A percentile compares a stretch with the other conserved stretches of the same genome.
Conservation (phyloP, 257 asterid genomes). For the Striga asiatica region DNA sequence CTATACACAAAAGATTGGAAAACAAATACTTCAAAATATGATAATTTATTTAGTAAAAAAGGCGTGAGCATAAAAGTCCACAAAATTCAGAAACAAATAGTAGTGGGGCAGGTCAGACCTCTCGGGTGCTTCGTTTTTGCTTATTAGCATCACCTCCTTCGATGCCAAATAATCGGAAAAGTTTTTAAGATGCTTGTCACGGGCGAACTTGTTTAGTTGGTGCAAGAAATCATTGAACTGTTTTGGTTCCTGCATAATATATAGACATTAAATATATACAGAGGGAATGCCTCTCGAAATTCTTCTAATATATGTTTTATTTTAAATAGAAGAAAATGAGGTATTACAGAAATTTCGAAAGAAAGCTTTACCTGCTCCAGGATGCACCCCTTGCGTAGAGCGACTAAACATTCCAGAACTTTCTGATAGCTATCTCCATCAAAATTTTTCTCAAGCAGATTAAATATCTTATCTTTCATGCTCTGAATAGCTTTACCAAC, state of each 20-base stretch:
- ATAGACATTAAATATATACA: not conserved
- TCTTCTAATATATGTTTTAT: not conserved
- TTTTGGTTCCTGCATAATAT: constrained; percentile 55
- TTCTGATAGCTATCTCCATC: constrained; percentile 48
- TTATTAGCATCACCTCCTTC: constrained; percentile 40
- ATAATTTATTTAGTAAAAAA: not conserved
- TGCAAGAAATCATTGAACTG: constrained; percentile 68
- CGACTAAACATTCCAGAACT: constrained; percentile 59
- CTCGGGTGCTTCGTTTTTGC: constrained; percentile 68
- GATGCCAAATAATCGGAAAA: constrained; percentile 38
- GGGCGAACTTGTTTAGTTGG: constrained; percentile 44
- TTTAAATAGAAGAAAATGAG: too few species aligned
- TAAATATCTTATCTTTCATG: constrained; percentile 55
- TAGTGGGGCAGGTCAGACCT: constrained; percentile 35
- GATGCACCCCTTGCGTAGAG: constrained; percentile 85
- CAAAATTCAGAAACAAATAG: not conserved
- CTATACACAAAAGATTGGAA: constrained; percentile 25
- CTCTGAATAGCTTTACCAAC: constrained; percentile 55
- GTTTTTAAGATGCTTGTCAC: constrained; percentile 36
- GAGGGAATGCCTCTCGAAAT: not conserved
- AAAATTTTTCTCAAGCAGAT: constrained; percentile 54
- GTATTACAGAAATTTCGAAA: not conserved
- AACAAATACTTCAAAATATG: not conserved
- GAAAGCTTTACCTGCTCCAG: constrained; percentile 58
- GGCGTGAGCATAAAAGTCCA: not conserved